Base-by-base conservation (phyloP, 1,284 basidiomycete species). In the Cutaneotrichosporon mucoides region DNA sequence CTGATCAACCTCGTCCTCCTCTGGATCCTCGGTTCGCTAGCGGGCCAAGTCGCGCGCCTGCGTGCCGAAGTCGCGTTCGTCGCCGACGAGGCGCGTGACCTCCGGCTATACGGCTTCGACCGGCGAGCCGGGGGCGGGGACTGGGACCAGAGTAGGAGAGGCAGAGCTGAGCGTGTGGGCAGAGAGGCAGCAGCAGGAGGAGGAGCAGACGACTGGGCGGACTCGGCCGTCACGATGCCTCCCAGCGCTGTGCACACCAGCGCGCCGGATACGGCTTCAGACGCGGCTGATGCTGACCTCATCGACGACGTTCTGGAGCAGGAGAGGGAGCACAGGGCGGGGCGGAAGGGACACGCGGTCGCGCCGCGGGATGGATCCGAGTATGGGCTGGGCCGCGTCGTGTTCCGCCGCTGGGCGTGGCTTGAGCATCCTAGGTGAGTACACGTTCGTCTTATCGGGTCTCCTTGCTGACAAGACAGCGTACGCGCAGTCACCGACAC, bases 11-110 rank as follows among this genome's bases (percentile, higher is more conserved):
- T 76, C 9, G 60, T 71, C 55, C 44, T 74, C n/a, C 49, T 73
- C 7, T 75, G 67, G 62, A 52, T 72, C 3, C 38, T 74, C 0
- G 43, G 72, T 6, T 74, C 72, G 4, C 59, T 73, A 33, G 68
- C 59, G 4, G 64, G 66, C 46, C 69, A 73, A 48, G 62, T 76
- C 10, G 68, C 74, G 49, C 44, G 67, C 12, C 52, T 76, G 5
- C 59, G 68, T n/a, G 64, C 55, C 49, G 72, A 76, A 50, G 64
- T 75, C 5, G 64, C 68, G 6, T 74, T 70, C 49, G 66, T 75
- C 1, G 67, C 61, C 6, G 70, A 73, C 36, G 75, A 76, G 53
- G 57, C 70, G 12, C 64, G 60, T 35, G 75, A 76, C 66, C 52
- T 75, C 51, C 59, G 73, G 34, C 13, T 66, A 46, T 72, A 73